Evolutionary conservation across 331 rosid genomes (phyloP).

Genomic region (Dryas integrifolia): DNA sequence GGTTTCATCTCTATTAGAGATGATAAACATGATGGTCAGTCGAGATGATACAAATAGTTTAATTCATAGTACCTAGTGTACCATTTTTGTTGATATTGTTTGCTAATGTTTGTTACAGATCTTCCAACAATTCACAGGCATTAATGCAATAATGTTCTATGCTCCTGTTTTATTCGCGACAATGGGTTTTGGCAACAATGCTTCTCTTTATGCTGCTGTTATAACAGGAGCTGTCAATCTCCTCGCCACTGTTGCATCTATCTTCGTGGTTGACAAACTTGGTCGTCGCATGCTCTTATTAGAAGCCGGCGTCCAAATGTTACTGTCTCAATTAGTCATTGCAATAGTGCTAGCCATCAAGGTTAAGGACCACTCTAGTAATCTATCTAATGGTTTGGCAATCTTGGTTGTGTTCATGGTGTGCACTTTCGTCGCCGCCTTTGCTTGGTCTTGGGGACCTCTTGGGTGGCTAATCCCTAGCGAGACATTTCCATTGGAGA

Average conservation of each 20-base stretch:
- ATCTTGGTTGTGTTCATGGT: constrained; percentile 54
- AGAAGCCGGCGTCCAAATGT: constrained; percentile 65
- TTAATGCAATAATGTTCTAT: constrained; percentile 75
- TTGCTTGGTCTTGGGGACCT: constrained; percentile 85
- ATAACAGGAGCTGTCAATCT: constrained; percentile 65
- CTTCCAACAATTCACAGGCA: constrained; percentile 77
- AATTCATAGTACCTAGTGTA: too few relatives aligned
- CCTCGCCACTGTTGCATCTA: constrained; percentile 50
- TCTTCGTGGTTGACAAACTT: constrained; percentile 45
- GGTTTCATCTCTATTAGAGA: too few relatives aligned
- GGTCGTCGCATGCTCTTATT: constrained; percentile 51
- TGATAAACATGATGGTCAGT: too few relatives aligned
- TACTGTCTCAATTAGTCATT: constrained; percentile 44
- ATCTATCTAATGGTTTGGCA: constrained; percentile 17
- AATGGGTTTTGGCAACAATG: constrained; percentile 47
- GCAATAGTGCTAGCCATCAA: constrained; percentile 44
- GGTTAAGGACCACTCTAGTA: constrained; percentile 32
- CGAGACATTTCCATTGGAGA: constrained; percentile 64
- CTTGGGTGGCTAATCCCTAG: constrained; percentile 73
- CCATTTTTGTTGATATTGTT: not conserved
- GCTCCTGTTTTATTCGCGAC: constrained; percentile 61
- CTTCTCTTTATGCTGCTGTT: constrained; percentile 59
- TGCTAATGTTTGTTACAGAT: constrained; percentile 32
- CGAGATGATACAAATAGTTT: too few relatives aligned
- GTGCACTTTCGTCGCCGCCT: constrained; percentile 51